phyloP scores from a whole-genome alignment of 2,329 filamentous ascomycete species.

The Ophiocordyceps camponoti-rufipedis region DNA sequence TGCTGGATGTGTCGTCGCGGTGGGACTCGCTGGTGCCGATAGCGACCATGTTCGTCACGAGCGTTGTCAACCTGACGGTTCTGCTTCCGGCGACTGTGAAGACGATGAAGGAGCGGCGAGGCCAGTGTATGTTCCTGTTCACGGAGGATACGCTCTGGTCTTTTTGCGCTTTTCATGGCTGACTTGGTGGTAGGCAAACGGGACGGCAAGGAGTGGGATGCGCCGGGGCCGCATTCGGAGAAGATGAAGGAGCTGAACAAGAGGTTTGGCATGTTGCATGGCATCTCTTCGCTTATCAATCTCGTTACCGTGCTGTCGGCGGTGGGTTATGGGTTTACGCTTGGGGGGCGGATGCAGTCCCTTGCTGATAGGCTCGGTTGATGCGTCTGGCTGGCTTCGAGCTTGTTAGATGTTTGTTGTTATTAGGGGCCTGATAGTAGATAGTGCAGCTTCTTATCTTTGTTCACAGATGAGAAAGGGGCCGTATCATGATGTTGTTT shows the following conservation, averaged over 20 bases:
- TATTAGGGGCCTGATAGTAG: too few species aligned
- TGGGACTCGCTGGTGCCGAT: conserved; percentile 51
- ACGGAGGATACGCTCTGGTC: background rate
- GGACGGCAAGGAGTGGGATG: conserved; percentile 77
- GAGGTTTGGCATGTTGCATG: conserved; percentile 63
- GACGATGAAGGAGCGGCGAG: conserved; percentile 56
- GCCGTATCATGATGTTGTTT: too few species aligned
- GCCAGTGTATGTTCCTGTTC: conserved; percentile 41
- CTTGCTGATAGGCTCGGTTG: conserved; percentile 6
- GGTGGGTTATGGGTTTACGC: conserved; percentile 58
- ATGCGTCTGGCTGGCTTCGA: background rate
- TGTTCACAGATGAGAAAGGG: background rate
- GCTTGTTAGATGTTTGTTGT: too few species aligned
- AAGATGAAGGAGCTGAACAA: conserved; percentile 73
- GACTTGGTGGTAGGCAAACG: conserved; percentile 43
- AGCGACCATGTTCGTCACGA: conserved; percentile 49
- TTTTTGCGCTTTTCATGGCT: conserved; percentile 1
- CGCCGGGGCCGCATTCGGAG: conserved; percentile 58
- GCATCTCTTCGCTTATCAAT: conserved; percentile 65
- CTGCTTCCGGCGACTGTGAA: conserved; percentile 60
- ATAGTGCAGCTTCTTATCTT: background rate
- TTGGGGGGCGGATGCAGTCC: conserved; percentile 44
- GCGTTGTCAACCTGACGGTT: conserved; percentile 49
- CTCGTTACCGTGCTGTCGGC: conserved; percentile 50
- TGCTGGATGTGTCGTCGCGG: conserved; percentile 41